These are phyloP conservation scores for Paracoccidioides lutzii DNA, from an alignment of 2,329 filamentous ascomycete species.

Conservation along the genomic window DNA sequence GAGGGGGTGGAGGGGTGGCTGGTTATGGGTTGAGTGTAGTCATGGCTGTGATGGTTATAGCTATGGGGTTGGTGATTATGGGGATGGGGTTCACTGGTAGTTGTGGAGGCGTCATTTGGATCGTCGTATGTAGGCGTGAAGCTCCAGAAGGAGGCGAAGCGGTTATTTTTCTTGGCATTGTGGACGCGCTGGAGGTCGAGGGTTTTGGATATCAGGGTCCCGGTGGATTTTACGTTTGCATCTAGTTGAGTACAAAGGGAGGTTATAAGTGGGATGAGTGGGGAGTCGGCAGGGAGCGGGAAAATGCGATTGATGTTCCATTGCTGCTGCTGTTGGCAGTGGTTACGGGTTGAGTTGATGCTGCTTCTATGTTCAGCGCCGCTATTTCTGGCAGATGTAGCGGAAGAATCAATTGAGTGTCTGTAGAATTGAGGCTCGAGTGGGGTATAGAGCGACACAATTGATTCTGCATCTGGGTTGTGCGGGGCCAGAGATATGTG, in stretches of 20 bases:
- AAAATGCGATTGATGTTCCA: slow-evolving; percentile 5
- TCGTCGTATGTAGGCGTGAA: slow-evolving; percentile 20
- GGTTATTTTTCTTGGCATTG: slow-evolving; percentile 17
- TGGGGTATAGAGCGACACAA: not conserved
- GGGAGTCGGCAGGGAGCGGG: slow-evolving; percentile 12
- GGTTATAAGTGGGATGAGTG: slow-evolving; percentile 18
- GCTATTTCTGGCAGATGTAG: not conserved
- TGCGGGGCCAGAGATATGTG: not conserved
- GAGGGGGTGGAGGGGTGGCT: too few relatives aligned
- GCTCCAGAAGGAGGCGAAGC: slow-evolving; percentile 29
- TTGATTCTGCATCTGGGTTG: not conserved
- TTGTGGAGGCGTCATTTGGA: slow-evolving; percentile 1
- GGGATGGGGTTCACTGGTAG: not conserved
- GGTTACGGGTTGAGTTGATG: slow-evolving; percentile 6
- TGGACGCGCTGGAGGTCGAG: slow-evolving; percentile 12
- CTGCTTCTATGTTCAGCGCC: not conserved
- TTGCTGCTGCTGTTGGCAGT: slow-evolving; percentile 13
- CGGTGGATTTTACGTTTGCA: slow-evolving; percentile 4
- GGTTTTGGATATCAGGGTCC: slow-evolving; percentile 8
- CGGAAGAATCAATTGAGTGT: not conserved
- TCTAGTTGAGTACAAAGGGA: slow-evolving; percentile 14
- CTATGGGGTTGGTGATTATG: not conserved
- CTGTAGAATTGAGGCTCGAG: not conserved
- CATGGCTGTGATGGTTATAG: too few relatives aligned
- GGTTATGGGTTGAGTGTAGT: not conserved